phyloP scores from a whole-genome alignment of 2,329 filamentous ascomycete species.

The Paramyrothecium sp. region DNA sequence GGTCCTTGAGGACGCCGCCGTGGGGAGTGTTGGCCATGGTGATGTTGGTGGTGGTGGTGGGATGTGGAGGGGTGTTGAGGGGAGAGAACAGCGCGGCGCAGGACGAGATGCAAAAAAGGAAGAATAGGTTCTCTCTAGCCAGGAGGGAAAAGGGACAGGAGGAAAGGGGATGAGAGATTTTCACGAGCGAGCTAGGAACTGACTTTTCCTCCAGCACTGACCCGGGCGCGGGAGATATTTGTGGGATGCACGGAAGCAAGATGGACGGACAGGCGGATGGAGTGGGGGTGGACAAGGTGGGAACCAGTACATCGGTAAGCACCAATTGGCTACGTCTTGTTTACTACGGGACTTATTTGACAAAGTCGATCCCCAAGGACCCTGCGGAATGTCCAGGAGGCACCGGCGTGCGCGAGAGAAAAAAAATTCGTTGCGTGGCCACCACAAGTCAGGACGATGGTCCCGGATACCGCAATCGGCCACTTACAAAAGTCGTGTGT shows the following conservation, averaged over 20 bases:
- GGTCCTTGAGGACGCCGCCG: slow-evolving; percentile 96
- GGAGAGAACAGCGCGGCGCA: slow-evolving; percentile 7
- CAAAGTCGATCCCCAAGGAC: no score
- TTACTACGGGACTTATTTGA: no score
- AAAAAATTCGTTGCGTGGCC: background rate
- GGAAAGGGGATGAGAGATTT: slow-evolving; percentile 3
- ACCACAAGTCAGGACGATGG: background rate
- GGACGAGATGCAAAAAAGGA: slow-evolving; percentile 10
- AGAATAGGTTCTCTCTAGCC: slow-evolving; percentile 1
- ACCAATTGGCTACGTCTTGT: no score
- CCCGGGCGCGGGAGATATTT: background rate
- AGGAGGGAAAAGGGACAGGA: background rate
- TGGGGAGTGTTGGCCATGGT: slow-evolving; percentile 72
- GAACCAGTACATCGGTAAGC: background rate
- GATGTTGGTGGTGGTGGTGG: slow-evolving; percentile 30
- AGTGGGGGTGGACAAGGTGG: background rate
- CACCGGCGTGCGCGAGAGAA: background rate
- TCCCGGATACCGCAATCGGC: background rate
- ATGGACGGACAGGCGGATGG: background rate
- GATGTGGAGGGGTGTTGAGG: slow-evolving; percentile 1
- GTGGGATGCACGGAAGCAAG: no score
- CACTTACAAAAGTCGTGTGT: background rate
- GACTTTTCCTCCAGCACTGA: slow-evolving; percentile 2
- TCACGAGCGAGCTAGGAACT: background rate
- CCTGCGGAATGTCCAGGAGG: no score